phyloP scores from a whole-genome alignment of 306 rosid genomes.

The Argentina anserina region DNA sequence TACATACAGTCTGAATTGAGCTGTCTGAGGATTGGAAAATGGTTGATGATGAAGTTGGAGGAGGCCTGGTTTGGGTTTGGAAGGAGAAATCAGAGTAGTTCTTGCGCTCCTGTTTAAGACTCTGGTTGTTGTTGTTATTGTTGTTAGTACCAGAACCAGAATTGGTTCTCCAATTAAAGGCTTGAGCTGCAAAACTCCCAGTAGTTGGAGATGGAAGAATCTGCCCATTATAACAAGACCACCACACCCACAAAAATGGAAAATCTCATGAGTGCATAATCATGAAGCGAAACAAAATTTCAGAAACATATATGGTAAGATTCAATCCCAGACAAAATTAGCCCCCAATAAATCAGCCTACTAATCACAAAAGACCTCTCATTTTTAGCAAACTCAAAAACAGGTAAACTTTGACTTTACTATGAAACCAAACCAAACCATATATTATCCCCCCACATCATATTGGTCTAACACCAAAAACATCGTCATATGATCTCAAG shows the following conservation, averaged over 20 bases:
- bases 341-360: constrained; percentile 8
- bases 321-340: constrained; percentile 7
- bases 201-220: constrained; percentile 82
- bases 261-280: constrained; percentile 11
- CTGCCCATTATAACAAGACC: constrained; percentile 25
- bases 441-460: neutral
- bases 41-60: constrained; percentile 42
- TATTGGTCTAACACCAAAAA: neutral
- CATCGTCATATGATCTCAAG: neutral
- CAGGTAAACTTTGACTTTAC: constrained; percentile 8
- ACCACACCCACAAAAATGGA: neutral
- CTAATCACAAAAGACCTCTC: neutral
- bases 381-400: constrained; percentile 1
- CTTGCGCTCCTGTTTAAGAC: constrained; percentile 54
- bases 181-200: constrained; percentile 58
- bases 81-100: constrained; percentile 57
- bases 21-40: constrained; percentile 47
- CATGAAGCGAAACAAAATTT: neutral
- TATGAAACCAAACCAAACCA: neutral
- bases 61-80: constrained; percentile 49
- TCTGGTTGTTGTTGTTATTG: constrained; percentile 28
- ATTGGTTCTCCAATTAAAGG: constrained; percentile 52
- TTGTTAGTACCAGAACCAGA: constrained; percentile 20
- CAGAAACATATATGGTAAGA: constrained; percentile 5
- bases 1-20: constrained; percentile 41